Evolutionary conservation across 768 basidiomycete genomes (phyloP).

Genomic region (Pleurotus cornucopiae): DNA sequence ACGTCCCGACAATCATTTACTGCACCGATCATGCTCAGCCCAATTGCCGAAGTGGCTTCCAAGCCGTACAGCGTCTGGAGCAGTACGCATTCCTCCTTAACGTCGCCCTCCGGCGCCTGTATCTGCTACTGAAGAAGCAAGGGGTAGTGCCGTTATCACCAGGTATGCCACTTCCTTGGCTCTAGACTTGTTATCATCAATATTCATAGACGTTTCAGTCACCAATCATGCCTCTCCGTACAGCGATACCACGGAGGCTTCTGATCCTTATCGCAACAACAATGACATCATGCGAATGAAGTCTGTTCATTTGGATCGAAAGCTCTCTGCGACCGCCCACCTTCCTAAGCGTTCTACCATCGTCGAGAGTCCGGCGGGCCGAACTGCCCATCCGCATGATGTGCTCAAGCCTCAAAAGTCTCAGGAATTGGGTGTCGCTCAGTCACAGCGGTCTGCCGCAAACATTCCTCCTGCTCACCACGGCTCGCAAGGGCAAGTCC

Average conservation of each 20-base stretch:
- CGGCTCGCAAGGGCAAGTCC: conserved; percentile 22
- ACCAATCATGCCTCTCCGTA: conserved; percentile 22
- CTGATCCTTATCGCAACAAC: conserved; percentile 83
- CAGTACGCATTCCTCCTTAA: conserved; percentile 97
- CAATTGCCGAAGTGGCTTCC: conserved; percentile 74
- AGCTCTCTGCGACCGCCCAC: conserved; percentile 89
- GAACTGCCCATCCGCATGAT: conserved; percentile 75
- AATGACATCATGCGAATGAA: conserved; percentile 93
- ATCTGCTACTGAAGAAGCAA: conserved; percentile 80
- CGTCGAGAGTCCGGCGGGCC: conserved; percentile 90
- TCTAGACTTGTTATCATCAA: conserved; percentile 7
- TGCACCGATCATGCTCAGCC: conserved; percentile 75
- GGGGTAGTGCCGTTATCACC: conserved; percentile 85
- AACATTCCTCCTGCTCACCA: conserved; percentile 25
- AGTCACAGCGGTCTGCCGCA: conserved; percentile 23
- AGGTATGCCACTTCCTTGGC: conserved; percentile 36
- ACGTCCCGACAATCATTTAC: conserved; percentile 66
- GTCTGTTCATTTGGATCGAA: conserved; percentile 91
- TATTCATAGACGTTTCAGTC: conserved; percentile 17
- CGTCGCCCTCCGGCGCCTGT: conserved; percentile 89
- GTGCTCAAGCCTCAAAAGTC: conserved; percentile 42
- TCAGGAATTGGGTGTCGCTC: conserved; percentile 36
- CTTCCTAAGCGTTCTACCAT: conserved; percentile 92
- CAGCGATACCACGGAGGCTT: conserved; percentile 33
- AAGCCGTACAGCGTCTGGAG: conserved; percentile 89